Percentiles rank a stretch among this genome's conserved stretches.
These are phyloP conservation scores for Boletus subparvulus DNA, from an alignment of 768 basidiomycete genomes.

Conservation along the genomic window DNA sequence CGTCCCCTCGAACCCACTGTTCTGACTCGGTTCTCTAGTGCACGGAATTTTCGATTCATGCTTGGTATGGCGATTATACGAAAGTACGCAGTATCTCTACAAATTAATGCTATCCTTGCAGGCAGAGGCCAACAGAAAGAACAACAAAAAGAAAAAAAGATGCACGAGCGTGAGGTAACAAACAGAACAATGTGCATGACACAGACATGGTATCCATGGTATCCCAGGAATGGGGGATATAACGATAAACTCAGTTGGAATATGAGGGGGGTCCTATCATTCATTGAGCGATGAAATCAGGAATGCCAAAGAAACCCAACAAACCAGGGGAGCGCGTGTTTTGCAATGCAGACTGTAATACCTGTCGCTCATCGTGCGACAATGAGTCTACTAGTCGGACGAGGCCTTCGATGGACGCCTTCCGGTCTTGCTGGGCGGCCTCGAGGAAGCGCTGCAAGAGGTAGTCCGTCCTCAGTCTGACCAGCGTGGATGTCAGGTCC, in stretches of 20 bases:
- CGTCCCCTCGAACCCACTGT: not conserved
- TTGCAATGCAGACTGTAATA: constrained; percentile 61
- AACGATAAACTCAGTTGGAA: constrained; percentile 21
- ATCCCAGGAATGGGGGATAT: constrained; percentile 4
- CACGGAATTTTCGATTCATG: constrained; percentile 8
- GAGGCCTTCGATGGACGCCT: constrained; percentile 73
- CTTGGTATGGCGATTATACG: constrained; percentile 16
- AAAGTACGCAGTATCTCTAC: constrained; percentile 21
- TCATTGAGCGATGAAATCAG: constrained; percentile 3
- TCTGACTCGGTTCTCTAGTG: not conserved
- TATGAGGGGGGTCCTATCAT: constrained; percentile 43
- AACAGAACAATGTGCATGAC: not conserved
- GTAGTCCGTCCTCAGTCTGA: constrained; percentile 68
- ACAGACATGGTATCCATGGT: constrained; percentile 7
- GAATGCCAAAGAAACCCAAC: constrained; percentile 20
- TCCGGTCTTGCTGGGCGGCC: constrained; percentile 71
- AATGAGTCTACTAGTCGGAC: constrained; percentile 71
- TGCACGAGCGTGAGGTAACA: not conserved
- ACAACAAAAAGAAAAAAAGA: constrained; percentile 3
- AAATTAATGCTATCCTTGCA: constrained; percentile 10
- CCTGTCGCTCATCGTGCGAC: constrained; percentile 67
- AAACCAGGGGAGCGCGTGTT: constrained; percentile 59
- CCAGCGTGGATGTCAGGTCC: constrained; percentile 60
- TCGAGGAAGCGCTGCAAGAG: constrained; percentile 65
- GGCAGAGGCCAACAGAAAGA: not conserved